Evolutionary conservation across 257 asterid species (phyloP).

Genomic region (Fraxinus quadrangulata): DNA sequence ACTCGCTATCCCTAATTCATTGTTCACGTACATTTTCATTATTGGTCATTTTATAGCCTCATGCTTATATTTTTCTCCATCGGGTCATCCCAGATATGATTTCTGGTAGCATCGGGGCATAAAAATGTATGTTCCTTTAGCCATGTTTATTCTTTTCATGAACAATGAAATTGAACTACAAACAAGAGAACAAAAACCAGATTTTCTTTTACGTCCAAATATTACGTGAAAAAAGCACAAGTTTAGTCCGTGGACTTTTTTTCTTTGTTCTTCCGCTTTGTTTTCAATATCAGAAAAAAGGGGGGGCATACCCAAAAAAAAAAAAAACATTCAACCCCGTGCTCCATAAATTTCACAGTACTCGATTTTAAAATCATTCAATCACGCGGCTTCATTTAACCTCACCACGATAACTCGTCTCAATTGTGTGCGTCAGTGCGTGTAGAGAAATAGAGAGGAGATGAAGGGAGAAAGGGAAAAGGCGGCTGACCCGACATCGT

Average conservation of each 20-base stretch:
- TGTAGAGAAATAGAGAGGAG: background rate
- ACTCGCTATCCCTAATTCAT: no score
- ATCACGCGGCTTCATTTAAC: background rate
- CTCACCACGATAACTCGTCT: background rate
- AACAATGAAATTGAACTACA: background rate
- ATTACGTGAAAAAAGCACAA: background rate
- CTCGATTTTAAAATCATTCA: background rate
- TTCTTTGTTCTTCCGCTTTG: background rate
- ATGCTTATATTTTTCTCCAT: no score
- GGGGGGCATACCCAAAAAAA: background rate
- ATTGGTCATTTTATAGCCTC: no score
- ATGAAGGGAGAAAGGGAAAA: background rate
- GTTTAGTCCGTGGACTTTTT: background rate
- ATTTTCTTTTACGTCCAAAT: background rate
- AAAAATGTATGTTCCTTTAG: background rate
- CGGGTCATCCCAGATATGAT: no score
- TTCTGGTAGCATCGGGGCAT: background rate
- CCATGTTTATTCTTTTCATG: background rate
- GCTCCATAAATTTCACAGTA: background rate
- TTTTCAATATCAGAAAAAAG: background rate
- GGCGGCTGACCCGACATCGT: slow-evolving; percentile 80
- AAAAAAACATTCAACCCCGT: background rate
- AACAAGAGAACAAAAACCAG: background rate
- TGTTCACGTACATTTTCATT: no score
- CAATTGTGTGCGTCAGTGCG: background rate